Evolutionary conservation across 768 basidiomycete species (phyloP), one percentile per base, ranked within the genome.

Genomic region (Xerocomellus chrysenteron): DNA sequence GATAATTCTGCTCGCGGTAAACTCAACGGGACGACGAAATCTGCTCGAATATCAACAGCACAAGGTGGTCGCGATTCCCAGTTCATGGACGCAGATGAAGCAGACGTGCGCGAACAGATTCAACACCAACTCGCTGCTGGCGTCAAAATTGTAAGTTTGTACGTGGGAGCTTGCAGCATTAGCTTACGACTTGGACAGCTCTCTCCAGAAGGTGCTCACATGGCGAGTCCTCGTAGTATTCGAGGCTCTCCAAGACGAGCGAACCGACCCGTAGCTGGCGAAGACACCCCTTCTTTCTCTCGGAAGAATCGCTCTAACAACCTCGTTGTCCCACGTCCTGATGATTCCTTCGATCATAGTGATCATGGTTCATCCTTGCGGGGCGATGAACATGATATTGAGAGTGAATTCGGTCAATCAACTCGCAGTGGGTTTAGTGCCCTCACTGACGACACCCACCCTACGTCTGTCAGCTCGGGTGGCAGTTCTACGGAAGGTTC

Each of bases 71-170:
- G 83, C 7, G 79, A 80, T 3, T 93, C 92, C 12, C 92, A 92
- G 64, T 93, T 93, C 65, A 87, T 92, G 87, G 92, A 94, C 69
- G 92, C 92, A 4, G 91, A 94, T 61, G 91, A 92, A 51, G 85
- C 82, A 13, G 79, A 87, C 62, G 91, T 90, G 9, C 83, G 89
- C 60, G 87, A 90, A 65, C 92, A 95, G 69, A 90, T 96, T 44
- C 90, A 94, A 65, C 86, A 90, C 58, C 91, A 91, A 57, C 73
- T 95, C 32, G 86, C 82, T 35, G 86, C 85, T 54, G 92, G 89
- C 36, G 86, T 82, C 16, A 84, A 81, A 53, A 76, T 90, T 57
- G 89, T 93, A 66, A 59, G 82, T 77, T 43, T 11, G 17, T 37
- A 39, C 19, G 10, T 47, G 14, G 17, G 21, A 51, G 28, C 39